A percentile compares a stretch with the other conserved stretches of the same genome.
Evolutionary conservation across 164 flowering plant genomes (phyloP).

Genomic region (Vitis amurensis): DNA sequence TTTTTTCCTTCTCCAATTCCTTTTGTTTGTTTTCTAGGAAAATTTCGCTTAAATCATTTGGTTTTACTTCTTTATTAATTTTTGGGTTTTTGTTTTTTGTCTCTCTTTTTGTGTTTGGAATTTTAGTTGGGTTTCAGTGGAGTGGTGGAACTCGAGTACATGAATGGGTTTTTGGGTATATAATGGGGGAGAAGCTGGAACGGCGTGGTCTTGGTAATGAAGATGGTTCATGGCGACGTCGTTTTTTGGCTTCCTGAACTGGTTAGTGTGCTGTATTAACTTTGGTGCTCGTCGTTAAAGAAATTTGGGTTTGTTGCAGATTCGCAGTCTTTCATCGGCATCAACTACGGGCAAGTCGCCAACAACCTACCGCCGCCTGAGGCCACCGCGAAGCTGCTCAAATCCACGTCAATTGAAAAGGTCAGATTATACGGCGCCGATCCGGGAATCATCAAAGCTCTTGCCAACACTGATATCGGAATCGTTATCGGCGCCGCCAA

Average conservation of each 20-base stretch:
- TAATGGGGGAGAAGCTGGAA: no score
- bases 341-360: conserved; percentile 54
- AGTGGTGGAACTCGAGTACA: no score
- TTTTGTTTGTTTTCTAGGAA: not conserved
- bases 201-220: no score
- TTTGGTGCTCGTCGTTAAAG: no score
- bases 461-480: conserved; percentile 49
- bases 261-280: no score
- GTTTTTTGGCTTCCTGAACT: no score
- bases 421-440: conserved; percentile 57
- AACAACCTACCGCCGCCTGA: conserved; percentile 57
- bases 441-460: conserved; percentile 48
- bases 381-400: conserved; percentile 49
- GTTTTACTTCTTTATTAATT: not conserved
- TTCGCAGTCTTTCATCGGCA: conserved; percentile 47
- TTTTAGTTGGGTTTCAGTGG: no score
- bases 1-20: not conserved
- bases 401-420: conserved; percentile 44
- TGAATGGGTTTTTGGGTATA: no score
- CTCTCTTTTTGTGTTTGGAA: no score
- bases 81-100: no score
- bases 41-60: not conserved
- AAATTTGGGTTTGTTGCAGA: conserved; percentile 17
- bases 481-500: conserved; percentile 50
- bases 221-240: no score